Conservation (phyloP, 1,139 yeast species). For the Yamadazyma mexicana region DNA sequence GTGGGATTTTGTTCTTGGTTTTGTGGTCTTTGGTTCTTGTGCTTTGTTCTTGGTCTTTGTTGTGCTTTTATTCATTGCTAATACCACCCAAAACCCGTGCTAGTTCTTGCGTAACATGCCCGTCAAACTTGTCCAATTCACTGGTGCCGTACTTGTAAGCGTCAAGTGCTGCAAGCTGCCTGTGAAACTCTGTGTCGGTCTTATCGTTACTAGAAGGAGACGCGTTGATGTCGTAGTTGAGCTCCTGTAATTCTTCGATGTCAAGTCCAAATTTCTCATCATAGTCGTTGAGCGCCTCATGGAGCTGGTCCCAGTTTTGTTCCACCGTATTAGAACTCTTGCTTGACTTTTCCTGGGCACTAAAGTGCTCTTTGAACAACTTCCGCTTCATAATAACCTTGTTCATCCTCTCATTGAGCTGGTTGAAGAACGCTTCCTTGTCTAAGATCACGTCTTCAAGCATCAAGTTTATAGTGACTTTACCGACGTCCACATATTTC, state of each 20-base stretch:
- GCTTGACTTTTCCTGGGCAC: conserved; percentile 20
- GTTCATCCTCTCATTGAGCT: conserved; percentile 30
- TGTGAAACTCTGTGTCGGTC: conserved; percentile 21
- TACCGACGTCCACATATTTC: conserved; percentile 55
- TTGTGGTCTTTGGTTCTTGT: too few species aligned
- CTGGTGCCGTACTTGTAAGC: conserved; percentile 19
- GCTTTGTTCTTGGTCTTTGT: too few species aligned
- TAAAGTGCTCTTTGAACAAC: conserved; percentile 34
- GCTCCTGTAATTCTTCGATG: conserved; percentile 57
- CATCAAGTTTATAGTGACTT: conserved; percentile 40
- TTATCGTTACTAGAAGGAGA: conserved; percentile 7
- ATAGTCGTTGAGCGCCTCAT: conserved; percentile 43
- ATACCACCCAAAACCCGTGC: conserved; percentile 6
- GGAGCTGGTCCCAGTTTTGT: conserved; percentile 50
- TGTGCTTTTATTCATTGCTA: too few species aligned
- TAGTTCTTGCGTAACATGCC: conserved; percentile 7
- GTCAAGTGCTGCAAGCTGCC: conserved; percentile 18
- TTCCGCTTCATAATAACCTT: conserved; percentile 30
- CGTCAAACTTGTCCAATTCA: conserved; percentile 30
- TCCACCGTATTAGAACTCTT: conserved; percentile 33
- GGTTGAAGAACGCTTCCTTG: conserved; percentile 26
- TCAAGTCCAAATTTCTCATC: conserved; percentile 56
- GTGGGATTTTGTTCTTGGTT: too few species aligned
- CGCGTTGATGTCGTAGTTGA: conserved; percentile 30
- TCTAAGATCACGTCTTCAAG: conserved; percentile 18